A percentile compares a stretch with the other conserved stretches of the same genome.
Evolutionary conservation across 371 early-diverging fungal species (phyloP).

Genomic region (Mucor lusitanicus): DNA sequence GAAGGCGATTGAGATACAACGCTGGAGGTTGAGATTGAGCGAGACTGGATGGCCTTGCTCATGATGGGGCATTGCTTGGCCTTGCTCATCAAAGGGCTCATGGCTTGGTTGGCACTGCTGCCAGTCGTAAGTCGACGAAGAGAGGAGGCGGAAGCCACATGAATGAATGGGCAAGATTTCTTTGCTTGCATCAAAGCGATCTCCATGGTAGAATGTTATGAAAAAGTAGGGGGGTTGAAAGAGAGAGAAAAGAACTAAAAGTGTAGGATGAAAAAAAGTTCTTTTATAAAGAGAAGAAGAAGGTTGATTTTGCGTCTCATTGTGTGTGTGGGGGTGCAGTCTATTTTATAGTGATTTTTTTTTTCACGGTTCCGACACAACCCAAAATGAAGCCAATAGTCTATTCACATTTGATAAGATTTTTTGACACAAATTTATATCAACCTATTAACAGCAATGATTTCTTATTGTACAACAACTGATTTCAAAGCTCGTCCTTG

Average conservation of each 20-base stretch:
- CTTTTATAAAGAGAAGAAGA: not conserved
- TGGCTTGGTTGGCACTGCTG: conserved; percentile 23
- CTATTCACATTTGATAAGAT: not conserved
- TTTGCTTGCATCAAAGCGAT: conserved; percentile 51
- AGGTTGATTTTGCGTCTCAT: not conserved
- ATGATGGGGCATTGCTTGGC: conserved; percentile 93
- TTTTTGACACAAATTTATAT: conserved; percentile 6
- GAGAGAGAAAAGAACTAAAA: conserved; percentile 14
- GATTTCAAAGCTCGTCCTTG: not conserved
- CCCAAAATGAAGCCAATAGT: not conserved
- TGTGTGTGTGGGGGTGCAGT: not conserved
- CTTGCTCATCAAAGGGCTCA: conserved; percentile 60
- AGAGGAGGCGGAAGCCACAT: conserved; percentile 74
- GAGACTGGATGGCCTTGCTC: conserved; percentile 77
- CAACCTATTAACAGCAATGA: not conserved
- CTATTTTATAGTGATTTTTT: not conserved
- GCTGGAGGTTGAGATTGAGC: conserved; percentile 46
- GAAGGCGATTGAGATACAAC: conserved; percentile 43
- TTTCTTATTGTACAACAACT: not conserved
- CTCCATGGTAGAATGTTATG: conserved; percentile 49
- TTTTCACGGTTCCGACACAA: conserved; percentile 4
- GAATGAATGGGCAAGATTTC: conserved; percentile 86
- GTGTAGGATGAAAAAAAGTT: conserved; percentile 11
- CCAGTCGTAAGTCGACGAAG: conserved; percentile 69
- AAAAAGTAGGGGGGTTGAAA: conserved; percentile 11